phyloP scores from a whole-genome alignment of 1,284 basidiomycete species.

The Moniliophthora roreri region DNA sequence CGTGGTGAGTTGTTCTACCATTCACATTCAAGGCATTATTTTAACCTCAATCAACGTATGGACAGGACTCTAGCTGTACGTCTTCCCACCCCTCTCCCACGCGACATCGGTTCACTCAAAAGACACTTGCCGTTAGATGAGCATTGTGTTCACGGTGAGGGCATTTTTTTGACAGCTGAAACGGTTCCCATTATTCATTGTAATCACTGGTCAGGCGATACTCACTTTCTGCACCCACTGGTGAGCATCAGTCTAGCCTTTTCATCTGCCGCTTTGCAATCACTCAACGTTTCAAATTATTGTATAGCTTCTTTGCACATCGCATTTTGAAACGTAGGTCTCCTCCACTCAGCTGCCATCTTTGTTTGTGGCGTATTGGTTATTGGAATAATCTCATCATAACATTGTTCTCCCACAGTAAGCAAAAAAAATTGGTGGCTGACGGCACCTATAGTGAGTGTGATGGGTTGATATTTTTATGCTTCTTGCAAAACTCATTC shows the following conservation, averaged over 20 bases:
- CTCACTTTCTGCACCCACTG: slow-evolving; percentile 42
- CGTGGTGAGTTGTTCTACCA: slow-evolving; percentile 27
- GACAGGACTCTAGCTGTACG: slow-evolving; percentile 30
- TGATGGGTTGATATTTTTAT: neutral
- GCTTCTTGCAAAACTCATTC: too few species aligned
- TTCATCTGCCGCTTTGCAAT: neutral
- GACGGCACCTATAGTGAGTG: slow-evolving; percentile 38
- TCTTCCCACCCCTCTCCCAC: slow-evolving; percentile 1
- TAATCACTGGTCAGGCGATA: slow-evolving; percentile 28
- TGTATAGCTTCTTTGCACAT: slow-evolving; percentile 36
- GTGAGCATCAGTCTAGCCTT: slow-evolving; percentile 20
- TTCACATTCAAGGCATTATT: too few species aligned
- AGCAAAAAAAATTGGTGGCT: slow-evolving; percentile 38
- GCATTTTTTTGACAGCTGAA: neutral
- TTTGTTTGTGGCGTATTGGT: too few species aligned
- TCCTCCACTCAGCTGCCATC: neutral
- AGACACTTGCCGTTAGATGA: slow-evolving; percentile 23
- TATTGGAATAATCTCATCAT: too few species aligned
- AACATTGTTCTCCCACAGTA: slow-evolving; percentile 26
- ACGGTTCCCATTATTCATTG: neutral
- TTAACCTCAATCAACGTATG: neutral
- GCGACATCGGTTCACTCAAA: neutral
- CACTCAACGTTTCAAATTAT: slow-evolving; percentile 3
- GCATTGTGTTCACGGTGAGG: slow-evolving; percentile 34
- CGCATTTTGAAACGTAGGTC: slow-evolving; percentile 34